Evolutionary conservation across 306 rosid genomes (phyloP).

Genomic region (Myrica gale): DNA sequence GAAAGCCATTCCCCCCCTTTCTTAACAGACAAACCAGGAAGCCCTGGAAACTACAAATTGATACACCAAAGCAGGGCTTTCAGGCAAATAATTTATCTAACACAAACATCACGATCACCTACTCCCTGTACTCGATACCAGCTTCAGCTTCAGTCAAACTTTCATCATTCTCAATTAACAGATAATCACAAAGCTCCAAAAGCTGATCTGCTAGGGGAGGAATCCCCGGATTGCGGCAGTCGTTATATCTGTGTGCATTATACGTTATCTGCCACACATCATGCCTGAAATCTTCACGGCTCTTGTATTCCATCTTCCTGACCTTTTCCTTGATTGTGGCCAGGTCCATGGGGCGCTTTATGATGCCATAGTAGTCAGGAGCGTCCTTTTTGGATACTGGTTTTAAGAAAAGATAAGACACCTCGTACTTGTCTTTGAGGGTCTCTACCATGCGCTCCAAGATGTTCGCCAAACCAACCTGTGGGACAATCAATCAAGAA

Average conservation of each 20-base stretch:
- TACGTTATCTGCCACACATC: slow-evolving; percentile 80
- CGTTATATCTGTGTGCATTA: slow-evolving; percentile 83
- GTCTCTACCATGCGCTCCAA: slow-evolving; percentile 81
- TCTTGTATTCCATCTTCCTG: slow-evolving; percentile 81
- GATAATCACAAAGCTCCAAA: slow-evolving; percentile 77
- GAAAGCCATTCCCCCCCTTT: neutral
- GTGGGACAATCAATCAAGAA: slow-evolving; percentile 3
- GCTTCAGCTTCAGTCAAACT: slow-evolving; percentile 84
- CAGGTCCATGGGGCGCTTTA: slow-evolving; percentile 89
- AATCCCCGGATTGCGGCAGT: slow-evolving; percentile 82
- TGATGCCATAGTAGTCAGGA: slow-evolving; percentile 78
- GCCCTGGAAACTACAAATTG: neutral
- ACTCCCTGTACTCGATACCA: slow-evolving; percentile 65
- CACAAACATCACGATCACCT: slow-evolving; percentile 8
- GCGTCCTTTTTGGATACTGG: slow-evolving; percentile 93
- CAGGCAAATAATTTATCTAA: neutral
- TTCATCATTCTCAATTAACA: slow-evolving; percentile 72
- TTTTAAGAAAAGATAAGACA: slow-evolving; percentile 69
- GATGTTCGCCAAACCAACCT: slow-evolving; percentile 96
- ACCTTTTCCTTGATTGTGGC: slow-evolving; percentile 81
- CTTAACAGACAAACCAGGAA: slow-evolving; percentile 3
- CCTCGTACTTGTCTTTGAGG: slow-evolving; percentile 61
- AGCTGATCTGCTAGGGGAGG: slow-evolving; percentile 95
- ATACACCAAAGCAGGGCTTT: neutral
- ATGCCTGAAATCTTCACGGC: slow-evolving; percentile 83